Evolutionary conservation across 106 monocot species (phyloP), one percentile per base, ranked within the genome.

Genomic region (Dioscorea zingiberensis): DNA sequence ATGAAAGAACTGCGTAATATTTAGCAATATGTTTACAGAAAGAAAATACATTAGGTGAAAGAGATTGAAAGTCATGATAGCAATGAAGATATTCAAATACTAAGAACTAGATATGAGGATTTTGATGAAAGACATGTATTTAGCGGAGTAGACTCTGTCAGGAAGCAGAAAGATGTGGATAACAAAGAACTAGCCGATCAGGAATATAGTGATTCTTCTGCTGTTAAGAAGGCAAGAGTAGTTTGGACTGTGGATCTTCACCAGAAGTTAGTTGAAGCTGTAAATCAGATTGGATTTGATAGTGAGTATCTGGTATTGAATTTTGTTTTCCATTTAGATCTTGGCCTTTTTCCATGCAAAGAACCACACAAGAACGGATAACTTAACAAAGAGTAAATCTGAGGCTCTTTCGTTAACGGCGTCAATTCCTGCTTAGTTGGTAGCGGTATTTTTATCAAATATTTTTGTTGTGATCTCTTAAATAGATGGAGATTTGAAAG

Each of bases 171-270:
- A 55, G 88, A 93, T 75, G 11, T 66, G n/a, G 78, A 84, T 10
- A 59, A 62, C 58, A 91, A 55, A 69, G 94, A 84, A 11, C 73
- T 64, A 18, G 44, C 66, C 28, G 94, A 94, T 53, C 87, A 87
- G 54, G 90, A 90, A n/a, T 55, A 63, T 12, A 53, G 47, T 73
- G 94, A 94, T 67, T 30, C 76, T 47, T 14, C 58, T 23, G 48
- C 84, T 6, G 84, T 74, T 44, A 94, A 94, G 73, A 94, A 94
- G 70, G 94, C 94, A 44, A 82, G 94, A 80, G 94, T 94, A 4
- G 80, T 94, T 45, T 94, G 94, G 94, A 84, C 94, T 13, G 90
- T 94, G 4, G 90, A 90, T 64, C 94, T 94, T 77, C 94, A 94
- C 65, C 76, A 90, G 67, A 90, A 87, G 55, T 94, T 94, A 73